Evolutionary conservation across 139 green algal species (phyloP).

Genomic region (Chara braunii): DNA sequence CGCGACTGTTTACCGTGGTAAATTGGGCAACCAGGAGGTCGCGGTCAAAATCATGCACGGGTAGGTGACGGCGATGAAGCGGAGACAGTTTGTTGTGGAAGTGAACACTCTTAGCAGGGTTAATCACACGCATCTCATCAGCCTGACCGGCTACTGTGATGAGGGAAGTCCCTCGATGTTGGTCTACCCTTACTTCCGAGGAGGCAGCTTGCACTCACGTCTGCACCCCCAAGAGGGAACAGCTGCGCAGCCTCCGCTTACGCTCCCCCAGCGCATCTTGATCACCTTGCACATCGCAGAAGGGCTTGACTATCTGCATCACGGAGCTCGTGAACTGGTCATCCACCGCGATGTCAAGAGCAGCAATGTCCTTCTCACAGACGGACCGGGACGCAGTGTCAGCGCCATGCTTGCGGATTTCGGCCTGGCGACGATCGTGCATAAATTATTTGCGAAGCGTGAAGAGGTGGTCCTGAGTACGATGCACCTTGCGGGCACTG

Average conservation of each 20-base stretch:
- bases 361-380: constrained; percentile 5
- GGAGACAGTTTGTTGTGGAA: too few species aligned
- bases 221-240: too few species aligned
- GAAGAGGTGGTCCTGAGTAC: neutral
- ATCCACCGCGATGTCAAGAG: constrained; percentile 7
- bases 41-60: too few species aligned
- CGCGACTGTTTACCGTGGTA: too few species aligned
- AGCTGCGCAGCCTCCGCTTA: constrained; percentile 4
- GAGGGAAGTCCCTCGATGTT: too few species aligned
- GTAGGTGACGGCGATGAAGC: too few species aligned
- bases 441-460: neutral
- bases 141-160: too few species aligned
- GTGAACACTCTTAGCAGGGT: too few species aligned
- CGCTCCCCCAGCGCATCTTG: neutral
- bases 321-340: neutral
- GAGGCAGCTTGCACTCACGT: too few species aligned
- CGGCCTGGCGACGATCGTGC: neutral
- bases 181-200: too few species aligned
- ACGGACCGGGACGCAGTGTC: constrained; percentile 3
- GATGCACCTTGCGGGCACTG: constrained; percentile 15
- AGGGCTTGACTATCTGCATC: constrained; percentile 7
- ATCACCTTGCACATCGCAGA: constrained; percentile 3
- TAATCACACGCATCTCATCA: too few species aligned
- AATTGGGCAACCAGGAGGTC: too few species aligned
- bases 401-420: constrained; percentile 2